phyloP scores from a whole-genome alignment of 2,329 filamentous ascomycete species.

The Phyllosticta citriasiana region DNA sequence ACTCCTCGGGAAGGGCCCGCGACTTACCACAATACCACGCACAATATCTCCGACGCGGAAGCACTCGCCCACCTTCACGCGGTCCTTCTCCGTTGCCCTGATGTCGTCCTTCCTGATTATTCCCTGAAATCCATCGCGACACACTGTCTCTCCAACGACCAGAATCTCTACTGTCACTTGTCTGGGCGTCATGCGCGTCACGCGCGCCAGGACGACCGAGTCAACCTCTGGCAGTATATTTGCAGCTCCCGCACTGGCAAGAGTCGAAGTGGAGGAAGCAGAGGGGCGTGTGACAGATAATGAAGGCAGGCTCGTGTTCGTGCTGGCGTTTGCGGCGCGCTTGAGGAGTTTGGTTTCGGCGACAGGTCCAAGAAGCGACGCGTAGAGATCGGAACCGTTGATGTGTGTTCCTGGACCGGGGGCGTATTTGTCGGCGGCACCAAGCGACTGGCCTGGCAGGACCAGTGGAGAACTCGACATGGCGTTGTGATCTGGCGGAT shows the following conservation, averaged over 20 bases:
- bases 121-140: constrained; percentile 67
- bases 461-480: constrained; percentile 43
- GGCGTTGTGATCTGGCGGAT: not conserved
- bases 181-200: constrained; percentile 74
- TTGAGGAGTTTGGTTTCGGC: constrained; percentile 25
- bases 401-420: constrained; percentile 80
- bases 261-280: not conserved
- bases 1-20: not conserved
- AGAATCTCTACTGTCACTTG: constrained; percentile 83
- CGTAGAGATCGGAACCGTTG: constrained; percentile 61
- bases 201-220: constrained; percentile 70
- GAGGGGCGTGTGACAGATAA: constrained; percentile 23
- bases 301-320: constrained; percentile 32
- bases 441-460: constrained; percentile 75
- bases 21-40: constrained; percentile 64
- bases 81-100: constrained; percentile 90
- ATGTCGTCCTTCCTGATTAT: constrained; percentile 81
- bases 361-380: constrained; percentile 68
- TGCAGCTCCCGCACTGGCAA: constrained; percentile 35
- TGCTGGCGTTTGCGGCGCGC: constrained; percentile 50
- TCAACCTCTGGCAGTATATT: constrained; percentile 75
- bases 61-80: constrained; percentile 79
- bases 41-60: constrained; percentile 92
- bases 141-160: constrained; percentile 57
- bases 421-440: constrained; percentile 53